Evolutionary conservation across 192 early-diverging fungal species (phyloP).

Genomic region (Gryganskiella cystojenkinii): DNA sequence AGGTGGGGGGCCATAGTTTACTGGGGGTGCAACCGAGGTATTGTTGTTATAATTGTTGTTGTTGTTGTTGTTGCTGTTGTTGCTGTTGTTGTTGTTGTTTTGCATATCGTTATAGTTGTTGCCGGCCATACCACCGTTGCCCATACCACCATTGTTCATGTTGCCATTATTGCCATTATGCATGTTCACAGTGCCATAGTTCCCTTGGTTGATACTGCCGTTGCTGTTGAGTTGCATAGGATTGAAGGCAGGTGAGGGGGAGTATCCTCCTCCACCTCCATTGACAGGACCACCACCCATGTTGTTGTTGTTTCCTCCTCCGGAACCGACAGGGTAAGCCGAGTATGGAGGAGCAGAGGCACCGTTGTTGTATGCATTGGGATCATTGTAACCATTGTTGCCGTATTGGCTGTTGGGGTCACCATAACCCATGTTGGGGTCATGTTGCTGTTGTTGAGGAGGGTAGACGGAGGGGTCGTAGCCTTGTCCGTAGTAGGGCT

Average conservation of each 20-base stretch:
- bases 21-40: neutral
- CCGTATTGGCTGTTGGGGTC: slow-evolving; percentile 3
- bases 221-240: neutral
- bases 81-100: slow-evolving; percentile 7
- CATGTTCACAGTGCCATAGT: neutral
- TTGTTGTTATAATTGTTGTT: slow-evolving; percentile 15
- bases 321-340: slow-evolving; percentile 10
- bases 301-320: slow-evolving; percentile 11
- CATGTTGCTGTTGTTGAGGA: slow-evolving; percentile 16
- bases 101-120: slow-evolving; percentile 3
- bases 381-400: slow-evolving; percentile 13
- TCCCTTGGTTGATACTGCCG: neutral
- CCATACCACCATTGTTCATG: slow-evolving; percentile 2
- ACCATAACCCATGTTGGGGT: neutral
- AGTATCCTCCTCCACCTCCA: neutral
- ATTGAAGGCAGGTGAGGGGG: slow-evolving; percentile 4
- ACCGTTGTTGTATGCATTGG: slow-evolving; percentile 9
- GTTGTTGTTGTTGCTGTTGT: slow-evolving; percentile 7
- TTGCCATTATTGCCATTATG: slow-evolving; percentile 3
- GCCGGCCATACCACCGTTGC: neutral
- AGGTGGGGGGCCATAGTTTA: slow-evolving; percentile 7
- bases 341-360: slow-evolving; percentile 17
- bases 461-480: slow-evolving; percentile 17
- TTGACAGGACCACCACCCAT: neutral
- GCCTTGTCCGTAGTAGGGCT: neutral